Percentiles rank a stretch among this genome's conserved stretches.
phyloP scores from a whole-genome alignment of 1,284 basidiomycete species.

The Ceratobasidium sp. region DNA sequence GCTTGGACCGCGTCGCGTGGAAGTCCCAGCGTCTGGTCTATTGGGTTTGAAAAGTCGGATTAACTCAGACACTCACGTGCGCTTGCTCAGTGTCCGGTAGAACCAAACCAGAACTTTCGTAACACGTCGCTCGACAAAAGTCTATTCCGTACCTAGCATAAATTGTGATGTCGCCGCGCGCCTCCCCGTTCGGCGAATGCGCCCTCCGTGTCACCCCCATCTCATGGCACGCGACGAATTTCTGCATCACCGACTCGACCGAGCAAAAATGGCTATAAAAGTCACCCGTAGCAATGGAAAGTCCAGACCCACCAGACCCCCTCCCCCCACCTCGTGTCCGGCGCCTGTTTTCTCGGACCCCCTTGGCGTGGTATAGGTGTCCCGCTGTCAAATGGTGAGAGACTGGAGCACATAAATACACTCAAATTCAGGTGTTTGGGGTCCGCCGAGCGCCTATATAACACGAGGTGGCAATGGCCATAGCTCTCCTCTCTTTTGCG shows the following conservation, averaged over 20 bases:
- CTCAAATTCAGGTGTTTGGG: conserved; percentile 9
- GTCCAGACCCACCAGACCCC: background rate
- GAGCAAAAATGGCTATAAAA: background rate
- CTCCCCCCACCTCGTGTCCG: background rate
- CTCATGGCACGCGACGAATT: conserved; percentile 8
- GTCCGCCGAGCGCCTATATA: background rate
- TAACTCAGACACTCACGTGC: too few relatives aligned
- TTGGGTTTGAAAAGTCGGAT: too few relatives aligned
- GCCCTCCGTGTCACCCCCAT: conserved; percentile 7
- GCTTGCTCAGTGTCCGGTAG: conserved; percentile 21
- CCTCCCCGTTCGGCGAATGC: conserved; percentile 11
- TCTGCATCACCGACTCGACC: conserved; percentile 1
- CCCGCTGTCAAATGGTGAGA: too few relatives aligned
- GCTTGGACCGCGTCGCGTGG: too few relatives aligned
- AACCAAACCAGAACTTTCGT: background rate
- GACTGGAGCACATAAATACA: too few relatives aligned
- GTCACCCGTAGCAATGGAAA: conserved; percentile 1
- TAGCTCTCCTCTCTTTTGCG: background rate
- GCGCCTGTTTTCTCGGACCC: background rate
- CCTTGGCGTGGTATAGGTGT: too few relatives aligned
- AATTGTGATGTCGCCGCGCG: background rate
- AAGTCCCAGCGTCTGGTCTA: too few relatives aligned
- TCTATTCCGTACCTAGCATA: conserved; percentile 13
- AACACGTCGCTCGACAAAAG: background rate
- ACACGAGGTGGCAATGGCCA: background rate